Base-by-base conservation (phyloP, 2,329 filamentous ascomycete genomes). In the Dothistroma pini region DNA sequence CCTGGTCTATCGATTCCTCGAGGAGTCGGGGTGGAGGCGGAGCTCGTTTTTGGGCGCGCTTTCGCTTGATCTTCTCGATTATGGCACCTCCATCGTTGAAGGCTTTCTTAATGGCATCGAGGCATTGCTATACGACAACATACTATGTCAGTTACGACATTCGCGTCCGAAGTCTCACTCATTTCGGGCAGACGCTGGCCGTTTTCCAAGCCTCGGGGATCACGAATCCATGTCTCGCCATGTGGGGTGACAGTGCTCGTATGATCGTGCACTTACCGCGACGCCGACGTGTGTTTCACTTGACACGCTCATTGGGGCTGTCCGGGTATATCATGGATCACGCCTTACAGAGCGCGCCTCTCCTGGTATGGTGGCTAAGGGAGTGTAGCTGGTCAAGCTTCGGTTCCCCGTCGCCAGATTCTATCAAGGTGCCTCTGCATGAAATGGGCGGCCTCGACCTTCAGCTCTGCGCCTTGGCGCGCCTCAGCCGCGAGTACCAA, bases 1-100 rank as follows among this genome's bases (percentile, higher is more conserved):
- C 72, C 47, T 70, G 64, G 48, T 68, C 66, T 25, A 74, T 69
- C 16, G 66, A 70, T 31, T 72, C 69, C 52, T 74, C 71, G 35
- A 73, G 69, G 16, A 63, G 57, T 59, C 64, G 58, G 14, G 71
- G 66, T 31, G 72, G 72, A 10, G 71, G 70, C 11, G 69, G 68
- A 19, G 71, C 71, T 34, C 69, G 66, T 56, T 69, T 70, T 25
- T 64, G 55, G 6, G 68, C 69, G 50, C 71, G 66, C 61, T 68
- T 70, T 54, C 65, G 63, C 62, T 74, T 73, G 64, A 74, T 71
- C 66, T 69, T 69, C 48, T 70, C 58, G 51, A 74, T 68, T 49
- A 73, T 74, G 49, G 65, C 67, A 25, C 65, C 65, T 47, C 69
- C 70, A 56, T 71, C 69, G 49, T 64, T 61, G 66, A 71, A 71